These are phyloP conservation scores for Penstemon barbatus DNA, from an alignment of 257 asterid species.

Conservation along the genomic window DNA sequence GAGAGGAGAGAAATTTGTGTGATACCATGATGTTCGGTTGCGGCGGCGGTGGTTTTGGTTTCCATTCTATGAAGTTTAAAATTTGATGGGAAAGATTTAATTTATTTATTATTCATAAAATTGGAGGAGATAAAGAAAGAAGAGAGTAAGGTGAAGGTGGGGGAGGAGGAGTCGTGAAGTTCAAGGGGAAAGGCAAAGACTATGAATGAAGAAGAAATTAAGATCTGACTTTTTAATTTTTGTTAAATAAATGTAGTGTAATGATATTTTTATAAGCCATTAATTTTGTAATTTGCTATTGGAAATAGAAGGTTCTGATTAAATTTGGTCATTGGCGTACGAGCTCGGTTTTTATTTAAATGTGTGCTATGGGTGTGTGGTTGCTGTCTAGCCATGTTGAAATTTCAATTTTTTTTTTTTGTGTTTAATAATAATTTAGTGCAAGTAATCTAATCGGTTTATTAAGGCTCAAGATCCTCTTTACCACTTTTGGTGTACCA, in stretches of 20 bases:
- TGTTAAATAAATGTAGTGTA: not conserved
- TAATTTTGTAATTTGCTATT: not conserved
- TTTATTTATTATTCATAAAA: not conserved
- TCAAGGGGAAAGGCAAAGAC: constrained; percentile 10
- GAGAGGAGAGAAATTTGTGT: not conserved
- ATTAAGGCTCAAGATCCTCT: too few species aligned
- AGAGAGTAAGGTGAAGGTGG: not conserved
- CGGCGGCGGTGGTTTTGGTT: not conserved
- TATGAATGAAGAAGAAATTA: not conserved
- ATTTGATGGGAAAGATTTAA: not conserved
- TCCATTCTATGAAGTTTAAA: not conserved
- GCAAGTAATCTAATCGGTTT: not conserved
- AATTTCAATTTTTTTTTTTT: not conserved
- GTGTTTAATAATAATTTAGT: not conserved
- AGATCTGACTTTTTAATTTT: not conserved
- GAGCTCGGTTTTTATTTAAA: not conserved
- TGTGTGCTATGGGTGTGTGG: not conserved
- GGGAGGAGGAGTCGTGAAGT: constrained; percentile 19
- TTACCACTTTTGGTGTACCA: too few species aligned
- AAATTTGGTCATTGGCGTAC: not conserved
- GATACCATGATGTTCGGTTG: not conserved
- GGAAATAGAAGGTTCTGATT: not conserved
- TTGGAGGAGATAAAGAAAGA: not conserved
- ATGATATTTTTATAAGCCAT: not conserved
- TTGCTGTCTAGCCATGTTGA: not conserved